Base-by-base conservation (phyloP, 1,284 basidiomycete species). In the Irpex rosettiformis region DNA sequence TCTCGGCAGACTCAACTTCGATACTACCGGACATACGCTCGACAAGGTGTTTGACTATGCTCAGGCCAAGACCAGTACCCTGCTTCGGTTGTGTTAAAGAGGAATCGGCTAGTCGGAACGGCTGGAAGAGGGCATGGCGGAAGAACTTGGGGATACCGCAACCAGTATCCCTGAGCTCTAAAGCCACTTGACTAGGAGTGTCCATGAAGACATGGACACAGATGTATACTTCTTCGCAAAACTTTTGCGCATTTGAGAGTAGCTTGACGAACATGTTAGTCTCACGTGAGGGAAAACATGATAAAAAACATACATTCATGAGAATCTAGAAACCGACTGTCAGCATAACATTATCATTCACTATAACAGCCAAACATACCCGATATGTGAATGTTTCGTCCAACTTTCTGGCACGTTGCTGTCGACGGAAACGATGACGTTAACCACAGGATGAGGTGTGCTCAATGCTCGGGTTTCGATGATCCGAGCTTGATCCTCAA, bases 31-130 rank as follows among this genome's bases (percentile, higher is more conserved):
- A 66, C 70, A 72, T 72, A 7, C 69, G 69, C 55, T 70, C 66
- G 2, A 72, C 67, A 10, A 72, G 67, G 47, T 72, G 70, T 58
- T 70, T 70, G 54, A 72, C 69, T 56, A 72, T 72, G 61, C 68
- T 72, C 8, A 72, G 62, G 1, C 70, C 69, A 7, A 72, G 64
- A 0, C 70, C 70, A 0, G 70, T 70, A 21, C 70, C 70, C 57
- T 70, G 68, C 13, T 64, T 62, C 6, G 69, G 65, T 1, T 67
- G 63, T 4, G 69, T 70, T 8, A 67, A 48, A 6, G 69, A 70
- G 24, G 64, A 68, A 49, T 72, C 68, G 4, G 70, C 70, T 61
- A 70, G 70, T 1, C 67, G 65, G 58, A 70, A 72, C 1, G 70
- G 70, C 62, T 70, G 64, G 55, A 70, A 72, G 30, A 71, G 65